Evolutionary conservation across 2,329 filamentous ascomycete genomes (phyloP), one percentile per base, ranked within the genome.

Genomic region (Xylaria digitata): DNA sequence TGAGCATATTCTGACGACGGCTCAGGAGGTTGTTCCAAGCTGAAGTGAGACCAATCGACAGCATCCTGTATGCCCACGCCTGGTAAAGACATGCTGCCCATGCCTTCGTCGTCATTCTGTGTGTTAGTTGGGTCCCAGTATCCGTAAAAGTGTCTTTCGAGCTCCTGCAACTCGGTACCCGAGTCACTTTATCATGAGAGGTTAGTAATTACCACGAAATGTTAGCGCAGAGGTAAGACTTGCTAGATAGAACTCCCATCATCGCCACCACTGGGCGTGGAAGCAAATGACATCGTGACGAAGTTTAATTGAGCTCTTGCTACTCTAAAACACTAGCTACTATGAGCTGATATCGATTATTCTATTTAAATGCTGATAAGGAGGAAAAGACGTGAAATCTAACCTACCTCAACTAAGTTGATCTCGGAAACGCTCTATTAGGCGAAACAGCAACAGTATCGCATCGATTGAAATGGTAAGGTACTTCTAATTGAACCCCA

Each of bases 221-320:
- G 8, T 30, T 21, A 17, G n/a, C 11, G n/a, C 5, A 26, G 40
- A 6, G 1, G 19, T 45, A 26, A 37, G 42, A 61, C 59, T 61
- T 61, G 30, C 59, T 61, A n/a, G 8, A 37, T 46, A 19, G 8
- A 32, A 13, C 40, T 34, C 26, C 19, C 49, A 34, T 54, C 49
- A 8, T 54, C 49, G 30, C 26, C 17, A 37, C 40, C 6, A 46
- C 26, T 37, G 7, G 59, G 49, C n/a, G 59, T 45, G 17, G 19
- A 61, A 26, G 19, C 19, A 54, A 46, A 54, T 17, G 59, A 54
- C 59, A 61, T 61, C 49, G 19, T 54, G 49, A n/a, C 17, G n/a
- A 6, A 23, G 19, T 43, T 53, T 17, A 17, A 46, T 9, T 19
- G 7, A 13, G 32, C 23, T 1, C n/a, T 21, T 17, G 26, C 7